These are phyloP conservation scores for Tolypocladium album DNA, from an alignment of 2,329 filamentous ascomycete genomes.

Conservation along the genomic window DNA sequence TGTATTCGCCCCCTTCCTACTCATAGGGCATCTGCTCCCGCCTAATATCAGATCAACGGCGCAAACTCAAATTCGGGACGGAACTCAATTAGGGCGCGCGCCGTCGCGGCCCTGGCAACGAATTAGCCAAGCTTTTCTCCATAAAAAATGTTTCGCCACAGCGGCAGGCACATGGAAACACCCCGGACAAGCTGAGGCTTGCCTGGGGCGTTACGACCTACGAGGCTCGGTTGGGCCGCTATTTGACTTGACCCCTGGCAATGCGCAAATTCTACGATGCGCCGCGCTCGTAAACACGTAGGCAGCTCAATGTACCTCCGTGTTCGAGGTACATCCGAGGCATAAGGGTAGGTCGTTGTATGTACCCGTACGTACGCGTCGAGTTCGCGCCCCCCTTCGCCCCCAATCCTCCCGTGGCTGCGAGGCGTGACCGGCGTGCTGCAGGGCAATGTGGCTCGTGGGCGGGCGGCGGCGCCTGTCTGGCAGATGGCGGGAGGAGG, in stretches of 20 bases:
- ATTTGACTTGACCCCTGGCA: neutral
- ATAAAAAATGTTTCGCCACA: neutral
- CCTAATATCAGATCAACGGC: neutral
- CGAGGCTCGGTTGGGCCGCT: neutral
- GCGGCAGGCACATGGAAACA: neutral
- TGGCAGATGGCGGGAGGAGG: neutral
- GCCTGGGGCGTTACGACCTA: neutral
- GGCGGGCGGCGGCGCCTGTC: neutral
- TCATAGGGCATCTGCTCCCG: neutral
- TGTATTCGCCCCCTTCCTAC: neutral
- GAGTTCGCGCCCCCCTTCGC: neutral
- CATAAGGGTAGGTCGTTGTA: neutral
- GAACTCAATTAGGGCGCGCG: neutral
- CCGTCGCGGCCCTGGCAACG: neutral
- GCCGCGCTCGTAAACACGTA: neutral
- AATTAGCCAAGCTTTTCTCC: neutral
- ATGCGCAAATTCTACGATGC: neutral
- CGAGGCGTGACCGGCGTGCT: neutral
- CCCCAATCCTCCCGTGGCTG: neutral
- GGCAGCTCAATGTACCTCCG: neutral
- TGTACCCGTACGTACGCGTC: neutral
- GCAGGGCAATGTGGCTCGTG: neutral
- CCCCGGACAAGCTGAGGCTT: neutral
- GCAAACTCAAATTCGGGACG: neutral
- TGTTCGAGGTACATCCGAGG: neutral